These are phyloP conservation scores for Bipolaris zeicola DNA, from an alignment of 2,329 filamentous ascomycete genomes.

Conservation along the genomic window DNA sequence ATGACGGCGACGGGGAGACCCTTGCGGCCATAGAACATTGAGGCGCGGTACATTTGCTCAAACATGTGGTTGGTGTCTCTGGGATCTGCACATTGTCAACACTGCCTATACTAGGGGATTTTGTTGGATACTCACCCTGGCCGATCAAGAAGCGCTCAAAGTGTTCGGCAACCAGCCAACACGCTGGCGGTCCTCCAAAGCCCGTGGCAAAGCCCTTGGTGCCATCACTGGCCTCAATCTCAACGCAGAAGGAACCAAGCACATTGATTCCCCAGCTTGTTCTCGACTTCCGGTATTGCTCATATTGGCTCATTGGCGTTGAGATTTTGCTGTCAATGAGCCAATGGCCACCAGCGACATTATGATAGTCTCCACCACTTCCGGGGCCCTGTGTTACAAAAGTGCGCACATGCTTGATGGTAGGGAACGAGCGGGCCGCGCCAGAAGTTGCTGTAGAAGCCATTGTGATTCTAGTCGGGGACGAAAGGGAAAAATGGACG, in stretches of 20 bases:
- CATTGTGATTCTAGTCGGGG: conserved; percentile 28
- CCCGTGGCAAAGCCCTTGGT: conserved; percentile 94
- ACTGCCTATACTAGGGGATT: not conserved
- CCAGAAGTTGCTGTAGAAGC: conserved; percentile 28
- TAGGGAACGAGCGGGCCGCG: conserved; percentile 66
- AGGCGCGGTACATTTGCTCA: conserved; percentile 94
- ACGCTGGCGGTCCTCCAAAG: conserved; percentile 90
- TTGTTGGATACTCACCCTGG: conserved; percentile 56
- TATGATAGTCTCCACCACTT: conserved; percentile 75
- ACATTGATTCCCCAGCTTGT: conserved; percentile 97
- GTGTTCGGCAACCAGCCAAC: conserved; percentile 92
- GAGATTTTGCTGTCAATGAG: conserved; percentile 90
- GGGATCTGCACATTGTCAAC: conserved; percentile 63
- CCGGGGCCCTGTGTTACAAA: conserved; percentile 71
- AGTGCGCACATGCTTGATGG: conserved; percentile 75
- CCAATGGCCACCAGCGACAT: conserved; percentile 78
- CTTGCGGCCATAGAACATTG: conserved; percentile 96
- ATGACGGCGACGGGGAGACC: conserved; percentile 89
- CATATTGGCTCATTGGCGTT: conserved; percentile 88
- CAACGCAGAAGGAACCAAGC: conserved; percentile 86
- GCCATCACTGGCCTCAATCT: conserved; percentile 86
- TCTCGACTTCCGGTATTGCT: conserved; percentile 82
- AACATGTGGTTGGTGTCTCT: conserved; percentile 90
- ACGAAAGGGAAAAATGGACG: conserved; percentile 4
- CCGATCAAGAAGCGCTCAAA: conserved; percentile 91